A percentile compares a stretch with the other conserved stretches of the same genome.
Conservation (phyloP, 768 basidiomycete species). For the Suillus subluteus region DNA sequence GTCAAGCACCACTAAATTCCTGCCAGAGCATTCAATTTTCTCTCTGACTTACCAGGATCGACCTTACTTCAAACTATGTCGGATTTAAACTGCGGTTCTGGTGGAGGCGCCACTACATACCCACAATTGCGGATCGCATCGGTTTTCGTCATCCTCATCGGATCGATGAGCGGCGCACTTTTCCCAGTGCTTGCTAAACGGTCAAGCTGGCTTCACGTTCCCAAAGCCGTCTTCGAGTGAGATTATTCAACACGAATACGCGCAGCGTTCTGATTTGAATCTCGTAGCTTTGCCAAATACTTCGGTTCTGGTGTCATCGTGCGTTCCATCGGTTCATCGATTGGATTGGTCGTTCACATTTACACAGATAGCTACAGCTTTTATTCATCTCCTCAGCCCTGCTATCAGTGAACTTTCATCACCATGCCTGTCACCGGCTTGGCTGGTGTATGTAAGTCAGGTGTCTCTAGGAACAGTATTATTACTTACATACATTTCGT, state of each 20-base stretch:
- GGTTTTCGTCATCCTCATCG: constrained; percentile 71
- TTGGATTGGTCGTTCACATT: constrained; percentile 4
- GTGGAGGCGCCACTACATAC: constrained; percentile 53
- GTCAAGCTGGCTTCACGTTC: constrained; percentile 46
- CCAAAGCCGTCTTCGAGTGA: constrained; percentile 63
- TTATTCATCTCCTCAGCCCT: constrained; percentile 81
- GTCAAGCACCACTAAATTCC: neutral
- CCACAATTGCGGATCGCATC: constrained; percentile 66
- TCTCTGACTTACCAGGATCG: constrained; percentile 4
- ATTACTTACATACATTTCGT: neutral
- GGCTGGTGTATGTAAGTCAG: constrained; percentile 71
- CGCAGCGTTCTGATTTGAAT: constrained; percentile 16
- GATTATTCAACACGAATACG: constrained; percentile 22
- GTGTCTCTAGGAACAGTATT: neutral
- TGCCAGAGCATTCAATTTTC: neutral
- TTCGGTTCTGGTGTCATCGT: constrained; percentile 92
- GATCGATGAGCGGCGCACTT: constrained; percentile 62
- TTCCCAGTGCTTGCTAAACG: constrained; percentile 71
- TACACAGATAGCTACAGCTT: constrained; percentile 82
- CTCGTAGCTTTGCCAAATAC: constrained; percentile 76
- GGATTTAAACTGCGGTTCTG: constrained; percentile 47
- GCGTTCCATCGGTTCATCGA: constrained; percentile 29
- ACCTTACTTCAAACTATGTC: constrained; percentile 25
- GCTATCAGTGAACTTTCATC: constrained; percentile 72
- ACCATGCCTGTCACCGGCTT: constrained; percentile 68